A percentile compares a stretch with the other conserved stretches of the same genome.
phyloP scores from a whole-genome alignment of 129 eudicot genomes.

The Dittrichia graveolens region DNA sequence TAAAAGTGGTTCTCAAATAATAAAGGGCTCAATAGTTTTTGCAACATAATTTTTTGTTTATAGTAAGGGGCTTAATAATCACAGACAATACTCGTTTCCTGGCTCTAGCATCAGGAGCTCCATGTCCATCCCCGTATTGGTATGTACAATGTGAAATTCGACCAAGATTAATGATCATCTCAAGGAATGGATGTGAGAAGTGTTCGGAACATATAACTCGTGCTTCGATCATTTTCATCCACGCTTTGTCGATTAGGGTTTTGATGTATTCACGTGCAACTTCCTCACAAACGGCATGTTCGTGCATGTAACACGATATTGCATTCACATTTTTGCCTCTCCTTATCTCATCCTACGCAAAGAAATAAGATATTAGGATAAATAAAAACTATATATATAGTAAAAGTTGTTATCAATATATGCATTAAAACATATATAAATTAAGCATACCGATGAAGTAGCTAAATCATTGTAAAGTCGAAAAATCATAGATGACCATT shows the following conservation, averaged over 20 bases:
- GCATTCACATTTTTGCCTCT: not conserved
- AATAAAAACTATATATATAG: no score
- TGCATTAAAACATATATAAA: not conserved
- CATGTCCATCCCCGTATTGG: slow-evolving; percentile 1
- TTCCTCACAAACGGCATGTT: not conserved
- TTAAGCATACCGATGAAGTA: not conserved
- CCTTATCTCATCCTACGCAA: not conserved
- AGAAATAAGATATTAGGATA: no score
- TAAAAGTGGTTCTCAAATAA: no score
- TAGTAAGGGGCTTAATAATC: not conserved
- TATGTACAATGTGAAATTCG: not conserved
- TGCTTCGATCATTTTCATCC: not conserved
- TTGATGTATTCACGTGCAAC: not conserved
- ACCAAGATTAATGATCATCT: not conserved
- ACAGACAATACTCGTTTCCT: not conserved
- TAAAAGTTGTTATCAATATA: not conserved
- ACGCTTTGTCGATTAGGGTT: not conserved
- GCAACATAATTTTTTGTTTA: no score
- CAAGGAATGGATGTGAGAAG: not conserved
- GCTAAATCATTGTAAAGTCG: not conserved
- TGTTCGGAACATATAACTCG: not conserved
- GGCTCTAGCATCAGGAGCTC: not conserved
- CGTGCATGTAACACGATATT: slow-evolving; percentile 1
- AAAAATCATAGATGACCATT: not conserved
- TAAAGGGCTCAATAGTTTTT: no score